Evolutionary conservation across 2,329 filamentous ascomycete species (phyloP), one percentile per base, ranked within the genome.

Genomic region (Lasiodiplodia hormozganensis): DNA sequence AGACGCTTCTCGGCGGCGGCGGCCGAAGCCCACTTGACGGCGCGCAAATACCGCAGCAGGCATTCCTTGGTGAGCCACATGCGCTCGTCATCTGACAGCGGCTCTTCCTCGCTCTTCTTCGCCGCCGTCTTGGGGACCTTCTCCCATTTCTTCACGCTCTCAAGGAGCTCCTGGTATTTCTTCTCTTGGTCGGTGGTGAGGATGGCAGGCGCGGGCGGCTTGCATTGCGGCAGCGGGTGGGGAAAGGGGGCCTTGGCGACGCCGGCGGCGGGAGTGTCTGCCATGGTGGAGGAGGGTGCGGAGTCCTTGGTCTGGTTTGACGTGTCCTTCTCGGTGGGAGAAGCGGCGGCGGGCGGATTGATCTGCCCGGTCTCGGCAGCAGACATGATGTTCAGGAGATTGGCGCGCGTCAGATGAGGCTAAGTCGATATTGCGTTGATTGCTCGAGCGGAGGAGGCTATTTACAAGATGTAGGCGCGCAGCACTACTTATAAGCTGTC

Each of bases 41-140:
- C 96, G 69, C 95, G 91, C 36, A 99, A 89, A 79, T 97, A 99
- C 73, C 96, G 92, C 51, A 97, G 86, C 18, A 99, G 86, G 77
- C 95, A 98, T 79, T 99, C 96, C 72, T 90, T 89, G 14, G 94
- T 97, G 73, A 99, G 86, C 89, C 93, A 99, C 82, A 96, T 89
- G 76, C 89, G 91, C 82, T 99, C 96, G 62, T 85, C 82, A 69
- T 97, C 93, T 62, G 88, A 89, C 69, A 98, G 82, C 2, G 92
- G 89, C 2, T 88, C 85, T 70, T 83, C 83, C 11, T 85, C 80
- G 12, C 87, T 82, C 67, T 83, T 83, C 70, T 87, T 90, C 66
- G 87, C 86, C 7, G 85, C 84, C 23, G 89, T 88, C 51, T 87
- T 87, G 40, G 88, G 89, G 31, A 97, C 82, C 11, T 89, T 88